Evolutionary conservation across 208 protist species (phyloP).

Genomic region (Leishmania tropica): DNA sequence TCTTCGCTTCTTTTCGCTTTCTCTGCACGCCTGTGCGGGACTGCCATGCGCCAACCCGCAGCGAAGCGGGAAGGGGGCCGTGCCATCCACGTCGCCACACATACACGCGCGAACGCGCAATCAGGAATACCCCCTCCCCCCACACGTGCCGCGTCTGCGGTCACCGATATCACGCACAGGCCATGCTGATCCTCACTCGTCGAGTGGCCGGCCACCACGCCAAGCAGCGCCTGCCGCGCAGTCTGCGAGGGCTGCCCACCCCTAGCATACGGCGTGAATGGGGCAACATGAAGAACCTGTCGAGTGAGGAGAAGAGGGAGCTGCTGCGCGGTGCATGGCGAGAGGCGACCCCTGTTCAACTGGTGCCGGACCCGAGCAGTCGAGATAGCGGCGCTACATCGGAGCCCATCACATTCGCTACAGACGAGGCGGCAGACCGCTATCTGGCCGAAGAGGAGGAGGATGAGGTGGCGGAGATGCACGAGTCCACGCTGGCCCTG

Average conservation of each 20-base stretch:
- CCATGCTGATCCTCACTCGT: slow-evolving; percentile 15
- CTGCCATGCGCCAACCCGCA: background rate
- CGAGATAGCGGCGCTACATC: slow-evolving; percentile 51
- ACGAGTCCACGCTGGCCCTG: slow-evolving; percentile 51
- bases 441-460: slow-evolving; percentile 58
- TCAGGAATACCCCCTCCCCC: background rate
- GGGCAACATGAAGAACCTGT: slow-evolving; percentile 42
- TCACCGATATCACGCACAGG: background rate
- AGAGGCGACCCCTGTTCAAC: slow-evolving; percentile 36
- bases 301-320: slow-evolving; percentile 42
- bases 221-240: slow-evolving; percentile 17
- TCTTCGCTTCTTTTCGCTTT: background rate
- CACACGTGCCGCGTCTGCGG: background rate
- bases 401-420: slow-evolving; percentile 41
- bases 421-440: slow-evolving; percentile 57
- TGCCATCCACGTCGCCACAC: background rate
- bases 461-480: slow-evolving; percentile 39
- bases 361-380: slow-evolving; percentile 42
- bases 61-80: background rate
- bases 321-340: slow-evolving; percentile 61
- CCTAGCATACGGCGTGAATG: slow-evolving; percentile 37
- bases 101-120: background rate
- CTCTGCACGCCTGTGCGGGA: background rate
- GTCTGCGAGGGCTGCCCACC: slow-evolving; percentile 30
- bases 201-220: slow-evolving; percentile 16